Base-by-base conservation (phyloP, 352 stramenopile genomes). In the Phytophthora sp. region DNA sequence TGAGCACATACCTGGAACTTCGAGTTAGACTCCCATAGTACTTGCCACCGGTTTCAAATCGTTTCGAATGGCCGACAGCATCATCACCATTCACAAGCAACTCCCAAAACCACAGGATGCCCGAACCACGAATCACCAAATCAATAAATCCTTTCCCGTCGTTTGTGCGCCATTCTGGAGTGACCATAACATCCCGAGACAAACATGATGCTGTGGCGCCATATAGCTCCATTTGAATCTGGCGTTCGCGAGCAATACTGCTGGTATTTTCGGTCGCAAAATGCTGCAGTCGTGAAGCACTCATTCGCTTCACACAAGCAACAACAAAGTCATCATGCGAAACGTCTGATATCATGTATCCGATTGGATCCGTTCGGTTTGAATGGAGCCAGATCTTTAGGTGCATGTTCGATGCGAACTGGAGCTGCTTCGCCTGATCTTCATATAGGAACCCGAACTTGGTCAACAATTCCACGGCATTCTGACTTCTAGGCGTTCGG, bases 301-400 rank as follows among this genome's bases (percentile, higher is more conserved):
- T 65, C 61, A 65, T 70, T 57, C 61, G 18, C 31, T 61, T 9
- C 28, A 68, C 32, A 54, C 63, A 64, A 9, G 56, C 63, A 45
- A 68, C 50, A 72, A 72, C 57, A n/a, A 69, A 72, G 12, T 76
- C 61, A n/a, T 72, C 61, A 52, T 72, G 54, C 18, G 51, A 76
- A 38, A 69, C 18, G 51, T 73, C 37, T 37, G 56, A 69, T 55
- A 70, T 35, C 55, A 66, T 62, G 24, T 69, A 55, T n/a, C 39
- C 62, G 32, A 61, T 73, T 54, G 62, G 52, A 66, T 62, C 52
- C 32, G 50, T 50, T 65, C 57, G 64, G 23, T 60, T 67, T 42
- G 59, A 74, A 59, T 70, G 23, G 20, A 74, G 24, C 59, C 59
- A 74, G 26, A 70, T 54, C 54, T 62, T 67, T 8, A 67, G 31